Base-by-base conservation (phyloP, 2,329 filamentous ascomycete species). In the Phaeosphaeriaceae sp. region DNA sequence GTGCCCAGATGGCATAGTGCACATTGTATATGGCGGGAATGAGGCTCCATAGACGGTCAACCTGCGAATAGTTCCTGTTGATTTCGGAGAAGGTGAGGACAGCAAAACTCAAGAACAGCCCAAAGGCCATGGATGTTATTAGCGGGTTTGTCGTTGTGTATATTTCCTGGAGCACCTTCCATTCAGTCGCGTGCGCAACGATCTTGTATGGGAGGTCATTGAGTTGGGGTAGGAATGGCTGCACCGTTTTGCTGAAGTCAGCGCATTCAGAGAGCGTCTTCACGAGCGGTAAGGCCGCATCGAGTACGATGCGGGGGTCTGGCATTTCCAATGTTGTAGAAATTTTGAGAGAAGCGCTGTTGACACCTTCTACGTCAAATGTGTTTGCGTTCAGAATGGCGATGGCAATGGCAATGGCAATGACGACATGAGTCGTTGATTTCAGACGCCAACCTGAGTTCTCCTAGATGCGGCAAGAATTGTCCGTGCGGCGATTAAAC, bases 61-160 rank as follows among this genome's bases (percentile, higher is more conserved):
- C 87, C 75, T 99, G 94, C n/a, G 92, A 97, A 73, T 92, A 97
- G 74, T 99, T 99, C 66, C 83, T 84, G 76, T 95, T 97, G 76
- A 91, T 75, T 74, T 97, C 93, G 1, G 92, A 90, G 4, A 86
- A 78, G 26, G 93, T 67, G 18, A 96, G 77, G 64, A 95, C 89
- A 21, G 94, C 66, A 4, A 82, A 81, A 1, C 85, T 85, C n/a
- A 96, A 73, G 33, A 85, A 80, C 15, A 96, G 62, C 2, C 89
- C 88, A 44, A 90, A 83, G 0, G 85, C 87, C 56, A 95, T 81
- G 2, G 85, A 89, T 1, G 84, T 86, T 21, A 96, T 81, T 34
- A 96, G 78, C 0, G 94, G 94, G 70, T 99, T 97, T 15, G 93
- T 97, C 39, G 85, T 80, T 46, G 88, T 72, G 66, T 97, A 99